Percentiles rank a stretch among this genome's conserved stretches.
These are phyloP conservation scores for Petasospora rhodanensis DNA, from an alignment of 1,139 yeast genomes.

Conservation along the genomic window DNA sequence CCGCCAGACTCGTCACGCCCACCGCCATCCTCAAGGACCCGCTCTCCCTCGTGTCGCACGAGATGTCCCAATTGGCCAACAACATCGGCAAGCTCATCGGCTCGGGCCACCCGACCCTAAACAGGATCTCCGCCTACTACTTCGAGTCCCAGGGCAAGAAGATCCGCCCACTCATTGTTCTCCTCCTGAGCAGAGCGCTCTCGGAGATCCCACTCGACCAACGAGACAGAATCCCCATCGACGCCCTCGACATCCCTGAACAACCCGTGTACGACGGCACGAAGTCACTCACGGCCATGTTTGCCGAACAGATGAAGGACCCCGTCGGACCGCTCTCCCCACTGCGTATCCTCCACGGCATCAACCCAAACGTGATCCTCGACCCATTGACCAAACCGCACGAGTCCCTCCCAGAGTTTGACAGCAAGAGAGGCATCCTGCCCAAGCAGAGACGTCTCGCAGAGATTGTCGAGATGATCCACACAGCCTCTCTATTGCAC, in stretches of 20 bases:
- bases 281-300: slow-evolving; percentile 18
- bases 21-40: slow-evolving; percentile 63
- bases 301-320: slow-evolving; percentile 22
- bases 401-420: slow-evolving; percentile 63
- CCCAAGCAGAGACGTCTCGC: slow-evolving; percentile 95
- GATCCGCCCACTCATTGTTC: slow-evolving; percentile 85
- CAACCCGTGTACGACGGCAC: slow-evolving; percentile 55
- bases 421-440: slow-evolving; percentile 59
- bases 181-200: slow-evolving; percentile 77
- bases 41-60: slow-evolving; percentile 86
- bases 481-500: slow-evolving; percentile 92
- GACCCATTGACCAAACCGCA: slow-evolving; percentile 84
- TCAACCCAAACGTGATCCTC: slow-evolving; percentile 72
- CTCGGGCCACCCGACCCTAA: slow-evolving; percentile 88
- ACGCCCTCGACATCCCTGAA: slow-evolving; percentile 57
- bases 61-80: slow-evolving; percentile 85
- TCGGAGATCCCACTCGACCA: slow-evolving; percentile 69
- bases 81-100: slow-evolving; percentile 86
- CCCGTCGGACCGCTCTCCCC: slow-evolving; percentile 57
- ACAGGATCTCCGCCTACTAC: slow-evolving; percentile 86
- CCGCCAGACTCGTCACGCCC: slow-evolving; percentile 80
- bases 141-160: slow-evolving; percentile 96
- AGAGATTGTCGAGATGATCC: slow-evolving; percentile 97
- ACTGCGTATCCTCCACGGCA: slow-evolving; percentile 77
- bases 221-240: slow-evolving; percentile 61